Percentiles rank a stretch among this genome's conserved stretches.
Evolutionary conservation across 768 basidiomycete species (phyloP).

Genomic region (Scleroderma bovista): DNA sequence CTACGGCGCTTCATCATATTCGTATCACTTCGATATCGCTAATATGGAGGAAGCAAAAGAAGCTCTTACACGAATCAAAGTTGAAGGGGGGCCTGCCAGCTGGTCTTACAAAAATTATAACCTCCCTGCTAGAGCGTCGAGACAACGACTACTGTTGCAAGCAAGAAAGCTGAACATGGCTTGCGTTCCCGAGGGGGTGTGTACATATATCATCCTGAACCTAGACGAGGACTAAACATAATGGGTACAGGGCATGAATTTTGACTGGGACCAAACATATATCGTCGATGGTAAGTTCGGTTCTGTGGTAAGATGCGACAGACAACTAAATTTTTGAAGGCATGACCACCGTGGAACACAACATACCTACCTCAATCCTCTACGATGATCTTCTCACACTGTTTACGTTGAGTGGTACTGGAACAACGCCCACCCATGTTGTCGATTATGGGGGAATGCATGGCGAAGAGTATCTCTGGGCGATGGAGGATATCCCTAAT

Average conservation of each 20-base stretch:
- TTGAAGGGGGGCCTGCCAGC: slow-evolving; percentile 62
- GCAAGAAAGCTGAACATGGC: slow-evolving; percentile 62
- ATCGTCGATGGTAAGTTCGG: slow-evolving; percentile 61
- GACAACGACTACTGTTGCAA: slow-evolving; percentile 58
- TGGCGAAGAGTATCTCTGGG: slow-evolving; percentile 70
- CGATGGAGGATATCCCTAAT: slow-evolving; percentile 55
- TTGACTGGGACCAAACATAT: slow-evolving; percentile 74
- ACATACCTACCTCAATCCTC: slow-evolving; percentile 56
- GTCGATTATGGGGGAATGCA: slow-evolving; percentile 72
- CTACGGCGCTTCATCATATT: slow-evolving; percentile 40
- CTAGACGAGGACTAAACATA: background rate
- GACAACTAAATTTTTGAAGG: slow-evolving; percentile 31
- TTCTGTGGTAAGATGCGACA: background rate
- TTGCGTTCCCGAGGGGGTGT: slow-evolving; percentile 64
- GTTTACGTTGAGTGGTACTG: slow-evolving; percentile 63
- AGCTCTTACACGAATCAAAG: slow-evolving; percentile 63
- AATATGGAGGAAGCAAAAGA: slow-evolving; percentile 58
- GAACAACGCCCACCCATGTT: slow-evolving; percentile 67
- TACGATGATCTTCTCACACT: slow-evolving; percentile 64
- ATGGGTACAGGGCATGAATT: slow-evolving; percentile 56
- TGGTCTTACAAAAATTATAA: slow-evolving; percentile 81
- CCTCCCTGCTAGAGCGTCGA: slow-evolving; percentile 59
- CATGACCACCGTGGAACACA: slow-evolving; percentile 74
- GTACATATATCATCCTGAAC: slow-evolving; percentile 11
- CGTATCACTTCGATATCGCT: slow-evolving; percentile 60